Percentiles rank a stretch among this genome's conserved stretches.
Evolutionary conservation across 2,329 filamentous ascomycete genomes (phyloP).

Genomic region (Claviceps paspali): DNA sequence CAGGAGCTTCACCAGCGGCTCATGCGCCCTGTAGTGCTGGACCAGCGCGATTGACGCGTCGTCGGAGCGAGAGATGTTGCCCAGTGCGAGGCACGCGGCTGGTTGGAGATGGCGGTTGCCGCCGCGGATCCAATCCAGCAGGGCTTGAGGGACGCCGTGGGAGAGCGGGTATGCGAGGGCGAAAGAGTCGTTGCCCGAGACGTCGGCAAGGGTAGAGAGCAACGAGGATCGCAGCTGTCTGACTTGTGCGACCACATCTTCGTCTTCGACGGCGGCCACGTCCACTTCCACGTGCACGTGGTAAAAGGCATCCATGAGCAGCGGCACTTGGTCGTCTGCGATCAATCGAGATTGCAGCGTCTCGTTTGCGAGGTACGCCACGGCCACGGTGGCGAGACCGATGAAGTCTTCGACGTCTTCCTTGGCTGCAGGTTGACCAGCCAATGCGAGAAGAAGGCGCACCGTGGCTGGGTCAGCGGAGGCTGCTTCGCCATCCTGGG

Average conservation of each 20-base stretch:
- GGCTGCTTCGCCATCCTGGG: conserved; percentile 33
- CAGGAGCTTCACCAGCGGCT: conserved; percentile 31
- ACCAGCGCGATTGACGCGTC: conserved; percentile 36
- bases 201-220: conserved; percentile 34
- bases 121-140: conserved; percentile 32
- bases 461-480: conserved; percentile 31
- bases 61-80: conserved; percentile 47
- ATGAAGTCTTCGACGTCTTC: conserved; percentile 40
- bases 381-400: conserved; percentile 33
- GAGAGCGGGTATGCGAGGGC: conserved; percentile 25
- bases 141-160: conserved; percentile 23
- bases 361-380: conserved; percentile 39
- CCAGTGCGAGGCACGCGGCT: conserved; percentile 44
- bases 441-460: conserved; percentile 33
- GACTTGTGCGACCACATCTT: conserved; percentile 28
- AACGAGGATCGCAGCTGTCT: conserved; percentile 34
- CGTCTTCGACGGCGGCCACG: conserved; percentile 25
- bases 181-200: conserved; percentile 36
- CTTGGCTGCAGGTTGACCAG: conserved; percentile 22
- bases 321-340: conserved; percentile 19
- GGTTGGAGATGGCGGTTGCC: conserved; percentile 31
- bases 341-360: conserved; percentile 35
- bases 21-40: conserved; percentile 21
- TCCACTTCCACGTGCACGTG: conserved; percentile 30
- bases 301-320: conserved; percentile 33